Evolutionary conservation across 2,329 filamentous ascomycete genomes (phyloP).

Genomic region (Fusarium falciforme): DNA sequence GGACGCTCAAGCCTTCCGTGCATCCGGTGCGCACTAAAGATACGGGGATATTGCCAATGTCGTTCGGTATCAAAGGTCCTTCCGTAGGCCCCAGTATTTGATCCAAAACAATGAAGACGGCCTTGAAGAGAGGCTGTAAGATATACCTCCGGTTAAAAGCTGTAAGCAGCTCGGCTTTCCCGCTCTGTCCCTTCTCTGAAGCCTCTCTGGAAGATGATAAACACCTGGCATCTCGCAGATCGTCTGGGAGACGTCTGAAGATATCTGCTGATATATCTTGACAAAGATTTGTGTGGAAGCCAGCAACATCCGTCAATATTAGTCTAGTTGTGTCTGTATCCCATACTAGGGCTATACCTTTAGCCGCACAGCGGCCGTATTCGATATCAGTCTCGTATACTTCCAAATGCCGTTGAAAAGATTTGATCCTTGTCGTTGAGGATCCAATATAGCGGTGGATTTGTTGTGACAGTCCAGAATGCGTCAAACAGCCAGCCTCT

Average conservation of each 20-base stretch:
- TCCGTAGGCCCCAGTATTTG: background rate
- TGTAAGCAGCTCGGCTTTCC: background rate
- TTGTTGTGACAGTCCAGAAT: too few relatives aligned
- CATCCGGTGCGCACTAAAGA: background rate
- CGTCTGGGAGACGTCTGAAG: background rate
- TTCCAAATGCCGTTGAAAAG: too few relatives aligned
- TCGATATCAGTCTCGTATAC: constrained; percentile 8
- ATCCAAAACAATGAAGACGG: background rate
- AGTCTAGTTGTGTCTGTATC: background rate
- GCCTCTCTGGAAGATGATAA: background rate
- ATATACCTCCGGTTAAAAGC: background rate
- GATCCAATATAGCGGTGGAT: too few relatives aligned
- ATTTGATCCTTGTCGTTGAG: too few relatives aligned
- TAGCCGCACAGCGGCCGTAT: background rate
- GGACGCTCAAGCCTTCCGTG: background rate
- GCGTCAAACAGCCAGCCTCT: too few relatives aligned
- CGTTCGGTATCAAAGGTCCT: background rate
- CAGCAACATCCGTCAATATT: background rate
- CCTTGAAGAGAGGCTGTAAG: background rate
- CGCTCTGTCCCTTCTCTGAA: background rate
- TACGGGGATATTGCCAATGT: background rate
- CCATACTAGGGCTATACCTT: background rate
- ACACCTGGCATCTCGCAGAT: background rate
- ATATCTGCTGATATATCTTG: background rate
- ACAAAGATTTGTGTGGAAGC: background rate